Evolutionary conservation across 148 eudicot species (phyloP).

Genomic region (Rhododendron kiyosumense): DNA sequence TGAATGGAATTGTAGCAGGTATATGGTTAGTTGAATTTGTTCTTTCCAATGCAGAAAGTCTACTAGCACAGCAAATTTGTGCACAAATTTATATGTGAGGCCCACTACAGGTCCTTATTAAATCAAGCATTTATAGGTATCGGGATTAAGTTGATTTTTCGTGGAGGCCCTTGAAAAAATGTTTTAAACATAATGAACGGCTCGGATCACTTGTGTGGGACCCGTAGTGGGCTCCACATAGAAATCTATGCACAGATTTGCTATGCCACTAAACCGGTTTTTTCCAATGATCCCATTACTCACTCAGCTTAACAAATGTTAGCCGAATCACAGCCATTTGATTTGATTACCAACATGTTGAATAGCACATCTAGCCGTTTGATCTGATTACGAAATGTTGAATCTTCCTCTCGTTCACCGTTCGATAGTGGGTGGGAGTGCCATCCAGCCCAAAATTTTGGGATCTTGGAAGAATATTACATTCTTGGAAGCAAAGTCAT

Average conservation of each 20-base stretch:
- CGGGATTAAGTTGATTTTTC: too few relatives aligned
- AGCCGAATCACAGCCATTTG: neutral
- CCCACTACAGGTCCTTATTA: too few relatives aligned
- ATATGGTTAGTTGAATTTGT: neutral
- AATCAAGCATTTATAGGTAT: too few relatives aligned
- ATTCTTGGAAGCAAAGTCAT: slow-evolving; percentile 12
- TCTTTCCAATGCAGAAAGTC: too few relatives aligned
- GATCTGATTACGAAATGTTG: neutral
- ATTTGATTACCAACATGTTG: neutral
- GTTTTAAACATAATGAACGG: too few relatives aligned
- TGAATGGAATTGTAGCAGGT: slow-evolving; percentile 8
- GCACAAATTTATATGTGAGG: too few relatives aligned
- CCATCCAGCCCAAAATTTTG: neutral
- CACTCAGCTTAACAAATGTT: neutral
- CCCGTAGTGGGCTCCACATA: too few relatives aligned
- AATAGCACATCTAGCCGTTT: neutral
- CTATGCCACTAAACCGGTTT: too few relatives aligned
- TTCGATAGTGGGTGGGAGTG: neutral
- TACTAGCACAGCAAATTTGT: too few relatives aligned
- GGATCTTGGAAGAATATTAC: slow-evolving; percentile 13
- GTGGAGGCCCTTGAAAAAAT: too few relatives aligned
- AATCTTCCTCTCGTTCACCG: neutral
- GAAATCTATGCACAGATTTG: too few relatives aligned
- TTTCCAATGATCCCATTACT: neutral
- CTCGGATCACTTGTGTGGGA: too few relatives aligned